Evolutionary conservation across 148 eudicot genomes (phyloP).

Genomic region (Chenopodium formosanum): DNA sequence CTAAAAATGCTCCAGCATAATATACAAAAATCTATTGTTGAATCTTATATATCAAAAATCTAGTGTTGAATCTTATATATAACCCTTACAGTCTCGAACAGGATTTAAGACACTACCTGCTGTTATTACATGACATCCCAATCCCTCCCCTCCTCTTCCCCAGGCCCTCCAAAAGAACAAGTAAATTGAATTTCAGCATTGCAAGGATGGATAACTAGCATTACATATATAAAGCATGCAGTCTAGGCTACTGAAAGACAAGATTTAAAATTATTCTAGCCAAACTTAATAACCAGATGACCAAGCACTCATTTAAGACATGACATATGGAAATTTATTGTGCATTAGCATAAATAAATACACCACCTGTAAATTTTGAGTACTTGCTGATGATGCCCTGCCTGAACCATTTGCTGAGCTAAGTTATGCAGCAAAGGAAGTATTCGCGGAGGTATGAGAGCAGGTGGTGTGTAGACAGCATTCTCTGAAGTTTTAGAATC

Average conservation of each 20-base stretch:
- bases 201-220: not conserved
- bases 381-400: conserved; percentile 83
- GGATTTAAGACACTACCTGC: not conserved
- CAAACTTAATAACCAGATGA: not conserved
- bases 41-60: not conserved
- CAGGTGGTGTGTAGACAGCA: conserved; percentile 88
- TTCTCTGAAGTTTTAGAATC: conserved; percentile 57
- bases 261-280: not conserved
- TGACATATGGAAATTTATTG: not conserved
- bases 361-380: conserved; percentile 82
- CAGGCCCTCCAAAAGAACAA: not conserved
- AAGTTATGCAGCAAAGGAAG: conserved; percentile 87
- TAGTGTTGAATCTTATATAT: not conserved
- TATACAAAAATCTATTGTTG: not conserved
- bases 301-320: not conserved
- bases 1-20: not conserved
- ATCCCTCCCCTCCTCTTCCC: not conserved
- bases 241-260: conserved; percentile 5
- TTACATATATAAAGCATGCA: not conserved
- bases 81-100: not conserved
- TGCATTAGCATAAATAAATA: not conserved
- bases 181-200: not conserved
- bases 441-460: conserved; percentile 80
- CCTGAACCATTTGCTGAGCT: conserved; percentile 91
- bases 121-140: not conserved